Evolutionary conservation across 768 basidiomycete genomes (phyloP).

Genomic region (Pisolithus sp.): DNA sequence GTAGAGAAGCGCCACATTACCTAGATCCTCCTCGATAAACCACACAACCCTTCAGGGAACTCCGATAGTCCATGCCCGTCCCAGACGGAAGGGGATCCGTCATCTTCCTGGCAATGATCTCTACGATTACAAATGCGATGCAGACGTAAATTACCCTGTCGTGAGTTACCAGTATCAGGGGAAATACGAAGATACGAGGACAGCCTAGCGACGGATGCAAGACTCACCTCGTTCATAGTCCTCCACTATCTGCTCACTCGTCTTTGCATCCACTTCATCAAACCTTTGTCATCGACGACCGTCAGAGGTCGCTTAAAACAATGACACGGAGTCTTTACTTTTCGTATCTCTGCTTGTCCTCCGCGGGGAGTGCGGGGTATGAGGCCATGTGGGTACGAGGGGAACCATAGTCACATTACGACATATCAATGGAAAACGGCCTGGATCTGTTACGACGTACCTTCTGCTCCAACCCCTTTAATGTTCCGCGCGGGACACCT

Average conservation of each 20-base stretch:
- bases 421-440: background rate
- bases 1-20: no score
- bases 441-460: constrained; percentile 30
- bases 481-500: constrained; percentile 40
- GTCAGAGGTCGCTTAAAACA: constrained; percentile 41
- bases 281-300: constrained; percentile 52
- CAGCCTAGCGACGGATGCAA: background rate
- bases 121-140: no score
- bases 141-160: no score
- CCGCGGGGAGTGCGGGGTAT: constrained; percentile 36
- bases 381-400: constrained; percentile 60
- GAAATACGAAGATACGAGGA: no score
- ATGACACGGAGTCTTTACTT: constrained; percentile 51
- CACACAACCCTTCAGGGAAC: constrained; percentile 9
- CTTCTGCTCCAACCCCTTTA: constrained; percentile 56
- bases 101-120: no score
- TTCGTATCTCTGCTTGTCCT: constrained; percentile 58
- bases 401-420: constrained; percentile 48
- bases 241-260: constrained; percentile 45
- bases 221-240: constrained; percentile 70
- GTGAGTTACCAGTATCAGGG: no score
- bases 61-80: no score
- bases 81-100: no score
- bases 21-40: background rate
- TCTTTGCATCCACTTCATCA: constrained; percentile 11